Conservation (phyloP, 208 protist genomes). For the Leishmania lainsoni region DNA sequence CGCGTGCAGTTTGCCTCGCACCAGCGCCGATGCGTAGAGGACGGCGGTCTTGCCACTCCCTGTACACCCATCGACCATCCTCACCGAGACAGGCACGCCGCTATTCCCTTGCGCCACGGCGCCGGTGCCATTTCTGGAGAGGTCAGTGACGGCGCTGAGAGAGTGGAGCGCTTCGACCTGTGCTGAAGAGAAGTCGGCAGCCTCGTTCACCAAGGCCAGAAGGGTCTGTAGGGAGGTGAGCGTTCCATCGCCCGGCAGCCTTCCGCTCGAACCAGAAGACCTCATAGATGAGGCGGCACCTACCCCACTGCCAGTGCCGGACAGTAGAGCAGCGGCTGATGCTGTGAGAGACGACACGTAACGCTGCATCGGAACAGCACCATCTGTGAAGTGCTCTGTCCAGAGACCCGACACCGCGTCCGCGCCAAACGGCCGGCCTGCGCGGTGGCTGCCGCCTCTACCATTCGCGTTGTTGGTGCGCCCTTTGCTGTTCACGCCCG, state of each 20-base stretch:
- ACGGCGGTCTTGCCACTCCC: constrained; percentile 81
- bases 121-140: constrained; percentile 2
- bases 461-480: not conserved
- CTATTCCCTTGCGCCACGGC: constrained; percentile 1
- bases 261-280: not conserved
- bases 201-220: constrained; percentile 21
- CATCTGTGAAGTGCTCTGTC: constrained; percentile 34
- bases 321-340: constrained; percentile 17
- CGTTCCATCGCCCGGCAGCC: not conserved
- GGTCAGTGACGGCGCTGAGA: constrained; percentile 18
- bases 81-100: constrained; percentile 32
- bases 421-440: constrained; percentile 18
- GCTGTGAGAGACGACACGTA: constrained; percentile 21
- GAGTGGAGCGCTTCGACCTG: constrained; percentile 78
- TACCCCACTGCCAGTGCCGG: constrained; percentile 3
- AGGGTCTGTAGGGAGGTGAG: constrained; percentile 22
- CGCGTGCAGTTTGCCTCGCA: constrained; percentile 54
- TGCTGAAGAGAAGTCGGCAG: constrained; percentile 52
- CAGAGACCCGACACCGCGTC: constrained; percentile 26
- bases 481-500: constrained; percentile 20
- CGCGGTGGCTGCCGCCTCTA: not conserved
- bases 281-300: not conserved
- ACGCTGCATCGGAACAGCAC: constrained; percentile 29
- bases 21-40: constrained; percentile 54
- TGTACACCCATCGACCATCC: constrained; percentile 52